A percentile compares a stretch with the other conserved stretches of the same genome.
Conservation (phyloP, 1,284 basidiomycete species). For the Pseudozyma sp. region DNA sequence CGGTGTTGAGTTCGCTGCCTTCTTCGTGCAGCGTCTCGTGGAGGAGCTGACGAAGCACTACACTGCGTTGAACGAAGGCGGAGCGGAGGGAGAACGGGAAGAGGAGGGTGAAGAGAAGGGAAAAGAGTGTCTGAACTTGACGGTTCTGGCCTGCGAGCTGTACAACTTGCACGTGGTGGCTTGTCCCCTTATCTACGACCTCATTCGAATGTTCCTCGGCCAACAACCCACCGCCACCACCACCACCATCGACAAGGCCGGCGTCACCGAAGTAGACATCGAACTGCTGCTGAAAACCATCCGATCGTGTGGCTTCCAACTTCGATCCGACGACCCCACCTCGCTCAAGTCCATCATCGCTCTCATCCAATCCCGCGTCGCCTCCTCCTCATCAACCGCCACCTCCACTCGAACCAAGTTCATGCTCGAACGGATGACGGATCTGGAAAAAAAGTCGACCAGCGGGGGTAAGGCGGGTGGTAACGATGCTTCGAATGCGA, state of each 20-base stretch:
- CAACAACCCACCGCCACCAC: slow-evolving; percentile 30
- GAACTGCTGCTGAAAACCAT: slow-evolving; percentile 88
- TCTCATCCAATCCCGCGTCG: slow-evolving; percentile 51
- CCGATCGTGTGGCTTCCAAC: slow-evolving; percentile 69
- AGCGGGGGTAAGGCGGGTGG: neutral
- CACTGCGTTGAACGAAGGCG: slow-evolving; percentile 6
- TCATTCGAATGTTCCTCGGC: slow-evolving; percentile 83
- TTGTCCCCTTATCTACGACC: slow-evolving; percentile 86
- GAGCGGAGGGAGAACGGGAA: slow-evolving; percentile 1
- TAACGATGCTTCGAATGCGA: slow-evolving; percentile 28
- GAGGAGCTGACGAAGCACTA: slow-evolving; percentile 44
- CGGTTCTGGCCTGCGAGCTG: slow-evolving; percentile 87
- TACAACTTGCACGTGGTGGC: slow-evolving; percentile 96
- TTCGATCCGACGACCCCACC: slow-evolving; percentile 59
- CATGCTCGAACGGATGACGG: slow-evolving; percentile 64
- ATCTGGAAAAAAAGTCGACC: slow-evolving; percentile 44
- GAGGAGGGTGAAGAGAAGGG: slow-evolving; percentile 58
- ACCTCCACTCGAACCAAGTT: slow-evolving; percentile 59
- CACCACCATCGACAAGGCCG: slow-evolving; percentile 3
- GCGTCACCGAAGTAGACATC: slow-evolving; percentile 68
- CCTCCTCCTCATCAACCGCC: slow-evolving; percentile 20
- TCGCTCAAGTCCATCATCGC: slow-evolving; percentile 62
- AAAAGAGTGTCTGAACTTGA: slow-evolving; percentile 89
- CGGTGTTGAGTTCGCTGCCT: slow-evolving; percentile 87
- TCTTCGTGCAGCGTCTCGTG: slow-evolving; percentile 53